Evolutionary conservation across 768 basidiomycete genomes (phyloP), one percentile per base, ranked within the genome.

Genomic region (Tulasnella sp.): DNA sequence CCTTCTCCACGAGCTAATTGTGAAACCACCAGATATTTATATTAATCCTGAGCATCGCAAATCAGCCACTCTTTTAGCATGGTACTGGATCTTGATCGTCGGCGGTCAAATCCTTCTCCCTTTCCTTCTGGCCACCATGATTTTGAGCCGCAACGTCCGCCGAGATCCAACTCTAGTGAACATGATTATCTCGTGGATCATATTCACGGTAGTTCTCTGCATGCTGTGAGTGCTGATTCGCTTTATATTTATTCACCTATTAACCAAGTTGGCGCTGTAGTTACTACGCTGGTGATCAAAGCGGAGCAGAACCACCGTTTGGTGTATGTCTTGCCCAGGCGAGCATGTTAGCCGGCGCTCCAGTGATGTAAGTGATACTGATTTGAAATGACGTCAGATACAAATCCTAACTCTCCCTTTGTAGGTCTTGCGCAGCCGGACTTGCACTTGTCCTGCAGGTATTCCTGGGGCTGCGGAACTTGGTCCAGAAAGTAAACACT

Each of bases 101-200:
- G 74, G 74, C 6, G 74, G 74, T 58, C 74, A 75, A 39, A 67
- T 75, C 39, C 74, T 75, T 67, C 74, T 75, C n/a, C 74, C 74
- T 12, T 67, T 67, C 67, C 40, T 75, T 19, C 34, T 69, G 29
- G n/a, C n/a, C 38, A 75, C 74, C 8, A 75, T 75, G 74, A 67
- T 75, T 25, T 42, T 67, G 22, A 75, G 74, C 67, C 25, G 37
- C 14, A 75, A 75, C 34, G 67, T 75, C 34, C 52, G 74, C 34
- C 74, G 74, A 7, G 74, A 75, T 25, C 58, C 74, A 11, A 75
- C 74, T 22, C 34, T 75, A 5, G 64, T 75, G 3, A 75, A 42
- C 54, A 69, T 75, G 74, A 67, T 75, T 36, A 49, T 58, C 31
- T 11, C 74, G 5, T 75, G 74, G 74, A 75, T 70, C 31, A n/a